Evolutionary conservation across 192 early-diverging fungal genomes (phyloP), one percentile per base, ranked within the genome.

Genomic region (Chytriomyces confervae): DNA sequence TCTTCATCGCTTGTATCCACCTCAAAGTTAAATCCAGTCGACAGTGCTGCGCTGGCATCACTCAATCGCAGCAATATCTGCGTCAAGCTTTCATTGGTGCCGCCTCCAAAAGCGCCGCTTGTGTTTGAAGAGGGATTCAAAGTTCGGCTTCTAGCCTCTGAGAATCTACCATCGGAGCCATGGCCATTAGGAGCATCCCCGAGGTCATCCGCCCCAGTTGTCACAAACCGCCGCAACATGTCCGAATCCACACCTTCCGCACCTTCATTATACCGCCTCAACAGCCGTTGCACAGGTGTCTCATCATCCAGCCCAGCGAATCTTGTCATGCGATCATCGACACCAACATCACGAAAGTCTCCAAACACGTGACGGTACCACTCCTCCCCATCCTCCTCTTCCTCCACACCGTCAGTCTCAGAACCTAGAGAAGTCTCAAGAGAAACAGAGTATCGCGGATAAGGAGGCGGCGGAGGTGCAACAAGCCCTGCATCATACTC

Each of bases 291-390:
- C n/a, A 76, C 74, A 10, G 74, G 74, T 5, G 74, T 76, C 29
- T 76, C 74, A 49, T 76, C 74, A 44, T 76, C 74, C 2, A 62
- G 1, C 1, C 13, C 9, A 18, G 18, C 23, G n/a, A 27, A 27
- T 60, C 16, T 60, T n/a, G 16, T 23, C 57, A 60, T n/a, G 3
- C 57, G 18, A 16, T 13, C 18, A 29, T 69, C 24, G 16, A 49
- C 3, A 36, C 24, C 36, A 18, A 7, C n/a, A 69, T 18, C 7
- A 20, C 7, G 10, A 20, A 8, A 7, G 11, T 18, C 45, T 24
- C 74, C 74, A 62, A 76, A 76, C 7, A 76, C 74, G 24, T 16
- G 53, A n/a, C 23, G 47, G 66, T 76, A 76, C 74, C 74, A 76
- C 6, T 23, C 23, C 36, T 76, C 74, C 47, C 63, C 62, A 43